Percentiles rank a stretch among this genome's conserved stretches.
Conservation (phyloP, 192 early-diverging fungal genomes). For the Powellomyces hirtus region DNA sequence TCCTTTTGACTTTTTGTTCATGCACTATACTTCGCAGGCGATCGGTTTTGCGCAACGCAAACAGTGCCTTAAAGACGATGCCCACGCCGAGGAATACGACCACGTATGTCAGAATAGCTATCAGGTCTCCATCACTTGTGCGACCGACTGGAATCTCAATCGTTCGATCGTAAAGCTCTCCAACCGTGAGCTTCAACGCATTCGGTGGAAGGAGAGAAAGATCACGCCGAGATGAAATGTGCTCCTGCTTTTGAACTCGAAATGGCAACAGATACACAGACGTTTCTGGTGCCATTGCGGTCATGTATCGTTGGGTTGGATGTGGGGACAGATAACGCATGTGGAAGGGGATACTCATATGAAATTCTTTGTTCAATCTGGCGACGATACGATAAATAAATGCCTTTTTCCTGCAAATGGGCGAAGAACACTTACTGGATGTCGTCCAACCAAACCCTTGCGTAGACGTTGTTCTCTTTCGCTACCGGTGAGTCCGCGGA, state of each 20-base stretch:
- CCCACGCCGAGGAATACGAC: not conserved
- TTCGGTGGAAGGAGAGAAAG: not conserved
- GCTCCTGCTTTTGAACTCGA: not conserved
- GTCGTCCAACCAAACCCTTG: not conserved
- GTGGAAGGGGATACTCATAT: not conserved
- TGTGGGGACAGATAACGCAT: not conserved
- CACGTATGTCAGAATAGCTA: not conserved
- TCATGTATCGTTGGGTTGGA: not conserved
- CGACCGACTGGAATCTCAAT: not conserved
- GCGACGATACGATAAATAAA: too few species aligned
- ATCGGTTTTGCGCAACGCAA: too few species aligned
- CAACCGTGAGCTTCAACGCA: not conserved
- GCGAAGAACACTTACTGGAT: not conserved
- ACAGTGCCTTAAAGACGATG: not conserved
- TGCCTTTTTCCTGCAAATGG: not conserved
- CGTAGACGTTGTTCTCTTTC: not conserved
- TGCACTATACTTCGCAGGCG: too few species aligned
- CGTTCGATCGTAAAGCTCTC: not conserved
- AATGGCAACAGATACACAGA: not conserved
- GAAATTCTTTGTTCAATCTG: not conserved
- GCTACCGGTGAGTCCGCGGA: not conserved
- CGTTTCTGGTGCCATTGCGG: not conserved
- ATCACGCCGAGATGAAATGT: not conserved
- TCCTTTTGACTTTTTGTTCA: too few species aligned
- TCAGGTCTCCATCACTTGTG: not conserved